A percentile compares a stretch with the other conserved stretches of the same genome.
phyloP scores from a whole-genome alignment of 768 basidiomycete genomes.

The Stropharia rugosoannulata region DNA sequence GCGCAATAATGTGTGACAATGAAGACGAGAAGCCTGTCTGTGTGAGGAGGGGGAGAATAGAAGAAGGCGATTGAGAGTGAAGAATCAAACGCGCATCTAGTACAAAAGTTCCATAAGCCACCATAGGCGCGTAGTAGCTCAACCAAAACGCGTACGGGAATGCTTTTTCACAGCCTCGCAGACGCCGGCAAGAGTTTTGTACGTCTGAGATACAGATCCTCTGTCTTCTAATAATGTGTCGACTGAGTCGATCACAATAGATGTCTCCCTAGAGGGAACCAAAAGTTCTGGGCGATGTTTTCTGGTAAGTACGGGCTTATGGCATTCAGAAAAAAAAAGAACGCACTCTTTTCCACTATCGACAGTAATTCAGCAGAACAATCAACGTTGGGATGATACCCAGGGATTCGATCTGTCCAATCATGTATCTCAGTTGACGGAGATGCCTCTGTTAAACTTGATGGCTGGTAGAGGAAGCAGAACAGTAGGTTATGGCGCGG shows the following conservation, averaged over 20 bases:
- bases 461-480: constrained; percentile 55
- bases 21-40: constrained; percentile 65
- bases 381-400: constrained; percentile 22
- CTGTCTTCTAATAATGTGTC: constrained; percentile 64
- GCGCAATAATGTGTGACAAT: constrained; percentile 61
- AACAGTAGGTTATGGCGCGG: constrained; percentile 38
- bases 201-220: constrained; percentile 51
- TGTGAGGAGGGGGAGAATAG: constrained; percentile 53
- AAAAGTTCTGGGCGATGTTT: constrained; percentile 13
- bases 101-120: background rate
- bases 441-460: constrained; percentile 32
- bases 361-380: constrained; percentile 36
- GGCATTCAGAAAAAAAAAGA: background rate
- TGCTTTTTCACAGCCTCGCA: constrained; percentile 43
- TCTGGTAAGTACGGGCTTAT: background rate
- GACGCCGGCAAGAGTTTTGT: constrained; percentile 49
- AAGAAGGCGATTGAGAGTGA: constrained; percentile 49
- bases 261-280: constrained; percentile 49
- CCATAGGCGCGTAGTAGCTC: background rate
- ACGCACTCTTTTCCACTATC: constrained; percentile 39
- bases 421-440: constrained; percentile 37
- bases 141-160: constrained; percentile 40
- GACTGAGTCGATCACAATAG: constrained; percentile 70
- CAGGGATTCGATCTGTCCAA: constrained; percentile 20
- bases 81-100: constrained; percentile 50